Conservation (phyloP, 2,329 filamentous ascomycete genomes). For the Aspergillus sclerotialis region DNA sequence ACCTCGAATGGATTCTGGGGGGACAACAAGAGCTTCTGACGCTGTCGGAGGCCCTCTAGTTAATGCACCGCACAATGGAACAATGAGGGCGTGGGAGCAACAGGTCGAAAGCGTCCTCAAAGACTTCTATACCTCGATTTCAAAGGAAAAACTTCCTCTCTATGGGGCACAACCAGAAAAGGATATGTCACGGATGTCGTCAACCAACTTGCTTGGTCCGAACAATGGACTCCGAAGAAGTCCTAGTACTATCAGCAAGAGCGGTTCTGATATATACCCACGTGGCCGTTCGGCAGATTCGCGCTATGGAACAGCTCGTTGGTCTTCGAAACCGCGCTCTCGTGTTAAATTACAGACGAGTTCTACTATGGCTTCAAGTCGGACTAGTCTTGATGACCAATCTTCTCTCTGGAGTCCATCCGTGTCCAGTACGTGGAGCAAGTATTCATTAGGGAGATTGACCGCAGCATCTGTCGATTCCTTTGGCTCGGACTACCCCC, state of each 20-base stretch:
- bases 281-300: conserved; percentile 66
- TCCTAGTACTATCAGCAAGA: conserved; percentile 87
- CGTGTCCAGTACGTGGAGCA: conserved; percentile 89
- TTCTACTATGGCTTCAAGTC: conserved; percentile 79
- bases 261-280: conserved; percentile 69
- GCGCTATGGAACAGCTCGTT: conserved; percentile 59
- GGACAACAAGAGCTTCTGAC: conserved; percentile 22
- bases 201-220: conserved; percentile 64
- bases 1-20: conserved; percentile 19
- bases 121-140: conserved; percentile 84
- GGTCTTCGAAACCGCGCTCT: conserved; percentile 80
- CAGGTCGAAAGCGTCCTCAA: conserved; percentile 89
- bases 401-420: conserved; percentile 89
- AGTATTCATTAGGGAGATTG: conserved; percentile 81
- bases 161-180: conserved; percentile 58
- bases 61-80: conserved; percentile 66
- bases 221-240: conserved; percentile 68
- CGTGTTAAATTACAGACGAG: conserved; percentile 67
- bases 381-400: conserved; percentile 88
- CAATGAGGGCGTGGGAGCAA: conserved; percentile 73
- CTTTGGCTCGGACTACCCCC: conserved; percentile 67
- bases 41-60: conserved; percentile 60
- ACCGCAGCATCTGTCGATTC: conserved; percentile 91
- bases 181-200: conserved; percentile 31
- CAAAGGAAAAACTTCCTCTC: conserved; percentile 76